A percentile compares a stretch with the other conserved stretches of the same genome.
These are phyloP conservation scores for Saturnispora sanitii DNA, from an alignment of 805 yeast genomes.

Conservation along the genomic window DNA sequence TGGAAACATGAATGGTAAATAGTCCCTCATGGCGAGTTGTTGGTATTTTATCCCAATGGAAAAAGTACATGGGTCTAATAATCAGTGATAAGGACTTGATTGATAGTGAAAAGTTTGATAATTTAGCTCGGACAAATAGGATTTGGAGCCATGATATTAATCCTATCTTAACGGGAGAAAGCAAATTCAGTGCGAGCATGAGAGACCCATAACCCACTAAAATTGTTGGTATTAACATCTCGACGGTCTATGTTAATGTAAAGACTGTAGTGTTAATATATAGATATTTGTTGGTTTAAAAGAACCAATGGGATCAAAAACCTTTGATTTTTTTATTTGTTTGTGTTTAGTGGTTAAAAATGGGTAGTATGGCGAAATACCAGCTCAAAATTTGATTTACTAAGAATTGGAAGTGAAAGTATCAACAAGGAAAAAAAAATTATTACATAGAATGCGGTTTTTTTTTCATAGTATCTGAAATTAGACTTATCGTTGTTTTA, in stretches of 20 bases:
- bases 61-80: conserved; percentile 15
- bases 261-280: neutral
- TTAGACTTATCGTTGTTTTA: too few relatives aligned
- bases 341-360: too few relatives aligned
- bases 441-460: too few relatives aligned
- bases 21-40: conserved; percentile 15
- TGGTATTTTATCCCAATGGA: conserved; percentile 10
- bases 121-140: conserved; percentile 12
- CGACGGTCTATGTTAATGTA: neutral
- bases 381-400: too few relatives aligned
- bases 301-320: too few relatives aligned
- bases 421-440: too few relatives aligned
- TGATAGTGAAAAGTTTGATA: conserved; percentile 6
- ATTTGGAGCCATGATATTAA: conserved; percentile 20
- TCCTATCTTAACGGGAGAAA: conserved; percentile 11
- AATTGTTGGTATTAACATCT: conserved; percentile 1
- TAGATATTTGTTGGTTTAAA: too few relatives aligned
- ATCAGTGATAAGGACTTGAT: conserved; percentile 14
- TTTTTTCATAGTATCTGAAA: too few relatives aligned
- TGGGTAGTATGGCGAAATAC: too few relatives aligned
- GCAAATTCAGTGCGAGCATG: conserved; percentile 4
- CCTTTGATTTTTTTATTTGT: too few relatives aligned
- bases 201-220: neutral
- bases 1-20: conserved; percentile 11
- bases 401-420: too few relatives aligned